Conservation (phyloP, 78 protist species). For the Protostelium mycophagum region DNA sequence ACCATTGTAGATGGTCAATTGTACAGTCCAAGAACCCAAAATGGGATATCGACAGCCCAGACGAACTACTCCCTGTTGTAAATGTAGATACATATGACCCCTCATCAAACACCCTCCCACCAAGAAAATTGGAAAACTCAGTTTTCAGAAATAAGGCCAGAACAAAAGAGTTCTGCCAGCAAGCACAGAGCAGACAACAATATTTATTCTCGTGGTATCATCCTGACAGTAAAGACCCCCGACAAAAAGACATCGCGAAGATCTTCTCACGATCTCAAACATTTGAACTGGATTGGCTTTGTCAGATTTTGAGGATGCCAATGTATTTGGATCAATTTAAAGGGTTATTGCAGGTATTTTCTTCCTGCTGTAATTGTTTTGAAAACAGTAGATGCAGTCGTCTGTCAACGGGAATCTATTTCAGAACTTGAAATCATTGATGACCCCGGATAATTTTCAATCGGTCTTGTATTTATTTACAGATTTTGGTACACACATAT, state of each 20-base stretch:
- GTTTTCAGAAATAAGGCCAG: not conserved
- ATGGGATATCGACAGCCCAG: not conserved
- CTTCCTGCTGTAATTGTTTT: too few relatives aligned
- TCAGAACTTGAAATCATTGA: not conserved
- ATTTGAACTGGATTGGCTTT: not conserved
- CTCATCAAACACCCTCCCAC: not conserved
- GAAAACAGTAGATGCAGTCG: too few relatives aligned
- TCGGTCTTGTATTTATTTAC: not conserved
- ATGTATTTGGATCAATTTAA: not conserved
- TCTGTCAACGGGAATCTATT: too few relatives aligned
- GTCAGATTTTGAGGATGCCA: not conserved
- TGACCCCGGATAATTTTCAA: not conserved
- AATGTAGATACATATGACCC: not conserved
- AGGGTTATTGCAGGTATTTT: not conserved
- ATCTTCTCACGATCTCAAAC: not conserved
- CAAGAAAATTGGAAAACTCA: not conserved
- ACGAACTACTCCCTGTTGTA: not conserved
- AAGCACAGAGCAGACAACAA: not conserved
- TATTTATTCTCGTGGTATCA: not conserved
- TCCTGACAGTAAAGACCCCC: not conserved
- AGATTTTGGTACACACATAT: not conserved
- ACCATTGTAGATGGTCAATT: not conserved
- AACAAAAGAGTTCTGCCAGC: not conserved
- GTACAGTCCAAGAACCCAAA: not conserved
- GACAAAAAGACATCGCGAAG: too few relatives aligned